Base-by-base conservation (phyloP, 73 alveolate species). In the Loxodes magnus region DNA sequence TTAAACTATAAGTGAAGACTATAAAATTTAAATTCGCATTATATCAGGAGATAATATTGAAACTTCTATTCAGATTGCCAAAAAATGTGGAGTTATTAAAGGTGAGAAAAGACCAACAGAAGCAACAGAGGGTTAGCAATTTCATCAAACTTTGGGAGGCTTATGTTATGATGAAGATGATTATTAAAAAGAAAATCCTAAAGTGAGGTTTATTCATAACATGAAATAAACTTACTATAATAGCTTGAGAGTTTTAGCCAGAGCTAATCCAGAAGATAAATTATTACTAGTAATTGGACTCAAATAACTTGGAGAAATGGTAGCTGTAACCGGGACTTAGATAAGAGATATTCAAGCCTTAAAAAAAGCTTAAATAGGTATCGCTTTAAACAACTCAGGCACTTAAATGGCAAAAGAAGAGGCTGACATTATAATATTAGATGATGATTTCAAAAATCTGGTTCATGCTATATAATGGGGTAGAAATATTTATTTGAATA, bases 341-440 rank as follows among this genome's bases (percentile, higher is more conserved):
- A 82, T 94, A 4, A 80, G 76, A 80, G 97, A 87, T 46, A 94
- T 94, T 4, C 89, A 87, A n/a, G 96, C 96, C 16, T 74, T 90
- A 30, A 74, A 87, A 67, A 77, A 77, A 64, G 82, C 95, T 49
- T 93, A 90, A 81, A 94, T 90, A 16, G 94, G 96, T 0, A 78
- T 90, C 54, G 92, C 98, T 4, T 85, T 90, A 96, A 93, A 92
- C 16, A 74, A 68, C 9, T 82, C 97, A 34, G 99, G 98, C 17
- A 93, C 99, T 12, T 92, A 89, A 71, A 90, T 93, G 22, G 99
- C 99, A 5, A 93, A 93, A 55, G 99, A 93, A 50, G 97, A 96
- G 22, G 78, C 97, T 22, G 99, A 91, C 51, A 93, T 93, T 51
- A 89, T 93, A 44, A 63, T 93, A 22, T 77, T 93, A 35, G 99